phyloP scores from a whole-genome alignment of 2,329 filamentous ascomycete species.

The Sporothrix pseudoabietina region DNA sequence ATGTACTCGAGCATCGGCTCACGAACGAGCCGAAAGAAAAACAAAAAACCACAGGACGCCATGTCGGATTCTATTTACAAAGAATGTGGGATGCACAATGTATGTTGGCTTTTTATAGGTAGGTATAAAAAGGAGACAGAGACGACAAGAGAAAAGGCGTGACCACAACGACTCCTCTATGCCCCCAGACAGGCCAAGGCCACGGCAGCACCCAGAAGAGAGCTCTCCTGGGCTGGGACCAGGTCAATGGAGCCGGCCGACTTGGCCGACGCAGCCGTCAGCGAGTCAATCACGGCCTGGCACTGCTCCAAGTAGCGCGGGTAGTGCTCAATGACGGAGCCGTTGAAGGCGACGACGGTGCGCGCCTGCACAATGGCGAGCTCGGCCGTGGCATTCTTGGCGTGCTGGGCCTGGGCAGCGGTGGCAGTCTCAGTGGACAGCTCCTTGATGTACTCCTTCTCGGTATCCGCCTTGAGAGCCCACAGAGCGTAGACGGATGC shows the following conservation, averaged over 20 bases:
- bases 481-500: conserved; percentile 62
- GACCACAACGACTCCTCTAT: not conserved
- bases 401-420: conserved; percentile 33
- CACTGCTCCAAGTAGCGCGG: conserved; percentile 65
- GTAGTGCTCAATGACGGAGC: conserved; percentile 78
- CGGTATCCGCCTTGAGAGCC: conserved; percentile 55
- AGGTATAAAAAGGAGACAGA: not conserved
- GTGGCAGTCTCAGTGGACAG: not conserved
- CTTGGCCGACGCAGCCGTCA: conserved; percentile 42
- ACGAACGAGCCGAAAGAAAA: not conserved
- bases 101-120: not conserved
- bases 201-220: conserved; percentile 73
- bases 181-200: conserved; percentile 56
- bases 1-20: not conserved
- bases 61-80: not conserved
- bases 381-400: conserved; percentile 53
- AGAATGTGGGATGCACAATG: not conserved
- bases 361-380: conserved; percentile 43
- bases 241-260: conserved; percentile 58
- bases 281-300: conserved; percentile 63
- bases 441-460: conserved; percentile 49
- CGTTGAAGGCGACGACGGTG: conserved; percentile 74
- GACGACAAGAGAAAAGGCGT: not conserved
- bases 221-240: conserved; percentile 72
- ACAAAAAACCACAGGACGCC: conserved; percentile 1